Evolutionary conservation across 108 stramenopile genomes (phyloP), one percentile per base, ranked within the genome.

Genomic region (Cyclotella baltica): DNA sequence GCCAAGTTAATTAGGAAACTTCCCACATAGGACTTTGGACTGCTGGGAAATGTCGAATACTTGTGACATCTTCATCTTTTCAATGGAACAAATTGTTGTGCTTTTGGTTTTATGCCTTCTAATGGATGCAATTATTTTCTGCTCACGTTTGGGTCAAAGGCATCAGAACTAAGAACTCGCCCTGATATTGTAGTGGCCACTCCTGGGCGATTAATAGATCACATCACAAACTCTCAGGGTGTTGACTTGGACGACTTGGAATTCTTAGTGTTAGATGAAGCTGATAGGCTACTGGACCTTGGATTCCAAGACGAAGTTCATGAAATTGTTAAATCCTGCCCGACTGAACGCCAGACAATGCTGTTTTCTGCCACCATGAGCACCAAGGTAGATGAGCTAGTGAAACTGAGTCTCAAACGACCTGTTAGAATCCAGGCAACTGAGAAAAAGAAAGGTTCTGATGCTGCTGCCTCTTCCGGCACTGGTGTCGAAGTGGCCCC

Each of bases 321-420:
- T 48, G 91, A 97, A 86, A 66, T 99, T n/a, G 73, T 99, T 70
- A 94, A 96, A 65, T 70, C 94, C 2, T 95, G 91, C 40, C 98
- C 98, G 20, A 30, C 55, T 16, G 77, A 90, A 34, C 80, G 99
- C 29, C 99, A 99, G 67, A 98, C 98, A 13, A 69, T 99, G 75
- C 85, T 99, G 28, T 99, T 98, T 82, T 98, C 97, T 57, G 99
- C 99, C 0, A 99, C 99, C n/a, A 93, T 99, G 95, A 95, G 88
- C 65, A 93, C 96, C 18, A 96, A 93, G 73, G 96, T 99, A 0
- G 94, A 98, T 62, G 96, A 95, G 20, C 81, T 99, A 9, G 90
- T 96, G 61, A 86, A 87, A 37, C 81, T 98, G 33, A 92, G 94
- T 38, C 69, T 99, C 75, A 94, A 93, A 69, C 85, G 91, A 38